These are phyloP conservation scores for Furcasterigmium furcatum DNA, from an alignment of 2,329 filamentous ascomycete genomes.

Conservation along the genomic window DNA sequence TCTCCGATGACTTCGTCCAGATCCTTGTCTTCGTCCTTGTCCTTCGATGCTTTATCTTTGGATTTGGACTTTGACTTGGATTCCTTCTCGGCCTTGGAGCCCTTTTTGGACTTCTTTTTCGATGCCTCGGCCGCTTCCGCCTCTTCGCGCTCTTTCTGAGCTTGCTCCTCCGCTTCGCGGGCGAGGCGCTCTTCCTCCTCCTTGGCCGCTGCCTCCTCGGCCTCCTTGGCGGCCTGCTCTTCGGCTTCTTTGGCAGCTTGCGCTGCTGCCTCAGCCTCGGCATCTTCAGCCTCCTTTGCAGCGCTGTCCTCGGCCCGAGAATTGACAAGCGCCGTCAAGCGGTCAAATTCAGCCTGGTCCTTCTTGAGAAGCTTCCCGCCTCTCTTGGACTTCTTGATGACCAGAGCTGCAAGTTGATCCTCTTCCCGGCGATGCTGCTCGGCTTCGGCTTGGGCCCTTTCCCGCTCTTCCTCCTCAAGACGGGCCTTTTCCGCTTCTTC, in stretches of 20 bases:
- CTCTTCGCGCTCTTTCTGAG: constrained; percentile 20
- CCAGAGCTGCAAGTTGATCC: constrained; percentile 34
- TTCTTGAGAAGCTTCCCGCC: constrained; percentile 38
- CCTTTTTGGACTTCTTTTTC: constrained; percentile 40
- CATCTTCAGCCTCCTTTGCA: constrained; percentile 32
- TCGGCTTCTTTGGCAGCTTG: constrained; percentile 33
- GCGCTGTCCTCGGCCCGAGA: constrained; percentile 37
- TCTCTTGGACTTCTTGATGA: constrained; percentile 48
- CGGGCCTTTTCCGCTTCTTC: constrained; percentile 20
- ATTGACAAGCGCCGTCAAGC: constrained; percentile 28
- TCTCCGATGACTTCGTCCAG: constrained; percentile 21
- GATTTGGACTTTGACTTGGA: constrained; percentile 30
- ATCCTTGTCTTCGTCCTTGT: constrained; percentile 19
- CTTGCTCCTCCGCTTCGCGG: constrained; percentile 18
- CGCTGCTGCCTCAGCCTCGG: constrained; percentile 31
- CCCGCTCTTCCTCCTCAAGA: constrained; percentile 17
- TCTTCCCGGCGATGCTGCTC: constrained; percentile 25
- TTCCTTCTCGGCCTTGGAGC: constrained; percentile 27
- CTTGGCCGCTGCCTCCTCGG: constrained; percentile 21
- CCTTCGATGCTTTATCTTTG: constrained; percentile 26
- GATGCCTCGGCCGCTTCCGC: constrained; percentile 17
- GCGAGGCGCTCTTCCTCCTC: constrained; percentile 31
- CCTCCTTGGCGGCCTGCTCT: constrained; percentile 23
- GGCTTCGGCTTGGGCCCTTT: constrained; percentile 24
- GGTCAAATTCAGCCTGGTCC: constrained; percentile 40